Conservation (phyloP, 2,329 filamentous ascomycete species). For the Didymella pomorum region DNA sequence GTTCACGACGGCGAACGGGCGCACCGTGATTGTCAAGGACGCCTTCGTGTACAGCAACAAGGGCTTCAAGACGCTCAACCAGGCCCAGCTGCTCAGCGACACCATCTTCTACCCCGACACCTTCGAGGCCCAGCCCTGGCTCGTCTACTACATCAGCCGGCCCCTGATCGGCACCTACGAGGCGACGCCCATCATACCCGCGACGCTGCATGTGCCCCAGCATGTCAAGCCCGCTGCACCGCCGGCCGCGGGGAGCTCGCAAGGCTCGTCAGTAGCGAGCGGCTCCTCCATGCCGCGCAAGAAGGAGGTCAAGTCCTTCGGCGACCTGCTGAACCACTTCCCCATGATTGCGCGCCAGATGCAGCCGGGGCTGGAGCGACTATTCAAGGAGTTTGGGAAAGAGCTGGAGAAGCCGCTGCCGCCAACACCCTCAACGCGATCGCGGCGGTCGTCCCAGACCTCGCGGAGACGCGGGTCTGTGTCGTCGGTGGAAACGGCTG, state of each 20-base stretch:
- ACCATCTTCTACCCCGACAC: constrained; percentile 86
- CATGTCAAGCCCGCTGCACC: constrained; percentile 20
- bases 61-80: constrained; percentile 91
- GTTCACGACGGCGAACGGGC: constrained; percentile 89
- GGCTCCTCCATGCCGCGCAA: constrained; percentile 66
- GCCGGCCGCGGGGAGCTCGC: constrained; percentile 19
- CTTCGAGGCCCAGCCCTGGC: constrained; percentile 91
- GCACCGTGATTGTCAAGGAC: constrained; percentile 94
- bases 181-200: constrained; percentile 73
- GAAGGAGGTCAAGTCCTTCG: constrained; percentile 91
- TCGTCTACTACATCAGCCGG: constrained; percentile 93
- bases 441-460: constrained; percentile 43
- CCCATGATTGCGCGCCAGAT: constrained; percentile 96
- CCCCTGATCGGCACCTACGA: constrained; percentile 87
- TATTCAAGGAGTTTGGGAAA: constrained; percentile 88
- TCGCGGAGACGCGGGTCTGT: constrained; percentile 47
- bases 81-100: constrained; percentile 86
- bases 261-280: constrained; percentile 24
- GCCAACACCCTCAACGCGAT: constrained; percentile 66
- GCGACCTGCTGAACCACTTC: constrained; percentile 87
- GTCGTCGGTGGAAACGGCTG: constrained; percentile 47
- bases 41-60: constrained; percentile 94
- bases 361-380: constrained; percentile 86
- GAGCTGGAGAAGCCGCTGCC: constrained; percentile 87
- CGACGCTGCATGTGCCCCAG: constrained; percentile 50